Conservation (phyloP, 805 yeast genomes). For the Lipomyces starkeyi region DNA sequence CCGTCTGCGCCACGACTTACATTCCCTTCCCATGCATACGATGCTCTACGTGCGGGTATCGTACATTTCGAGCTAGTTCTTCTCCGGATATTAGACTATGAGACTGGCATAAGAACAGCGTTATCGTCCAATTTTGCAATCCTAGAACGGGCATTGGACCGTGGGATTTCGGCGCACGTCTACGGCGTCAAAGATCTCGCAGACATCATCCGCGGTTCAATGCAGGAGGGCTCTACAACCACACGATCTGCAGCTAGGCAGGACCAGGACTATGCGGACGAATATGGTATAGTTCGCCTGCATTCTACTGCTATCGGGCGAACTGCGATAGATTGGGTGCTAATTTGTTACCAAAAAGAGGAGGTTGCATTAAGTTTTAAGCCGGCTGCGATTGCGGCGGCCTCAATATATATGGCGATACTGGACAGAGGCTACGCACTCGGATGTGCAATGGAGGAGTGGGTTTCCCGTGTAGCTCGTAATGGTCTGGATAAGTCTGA, state of each 20-base stretch:
- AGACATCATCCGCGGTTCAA: conserved; percentile 9
- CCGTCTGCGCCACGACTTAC: conserved; percentile 7
- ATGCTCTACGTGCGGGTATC: conserved; percentile 28
- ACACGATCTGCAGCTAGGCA: conserved; percentile 5
- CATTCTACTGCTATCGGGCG: conserved; percentile 20
- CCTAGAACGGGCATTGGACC: conserved; percentile 18
- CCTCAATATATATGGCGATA: conserved; percentile 22
- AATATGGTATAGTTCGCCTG: conserved; percentile 23
- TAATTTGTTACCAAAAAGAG: conserved; percentile 7
- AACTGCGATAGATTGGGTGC: conserved; percentile 8
- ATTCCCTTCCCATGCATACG: conserved; percentile 27
- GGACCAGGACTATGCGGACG: conserved; percentile 19
- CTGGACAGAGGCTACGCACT: conserved; percentile 7
- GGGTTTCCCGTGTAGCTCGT: not conserved
- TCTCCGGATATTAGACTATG: conserved; percentile 22
- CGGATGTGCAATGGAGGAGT: not conserved
- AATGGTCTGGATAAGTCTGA: conserved; percentile 2
- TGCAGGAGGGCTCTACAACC: conserved; percentile 10
- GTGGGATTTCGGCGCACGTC: conserved; percentile 12
- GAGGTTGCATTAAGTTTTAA: conserved; percentile 4
- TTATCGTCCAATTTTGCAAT: conserved; percentile 9
- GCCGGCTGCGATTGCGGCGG: conserved; percentile 20
- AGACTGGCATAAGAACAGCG: conserved; percentile 9
- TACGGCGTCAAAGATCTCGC: conserved; percentile 20
- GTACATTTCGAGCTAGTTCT: conserved; percentile 27